These are phyloP conservation scores for Rubroshorea leprosula DNA, from an alignment of 345 rosid species.

Conservation along the genomic window DNA sequence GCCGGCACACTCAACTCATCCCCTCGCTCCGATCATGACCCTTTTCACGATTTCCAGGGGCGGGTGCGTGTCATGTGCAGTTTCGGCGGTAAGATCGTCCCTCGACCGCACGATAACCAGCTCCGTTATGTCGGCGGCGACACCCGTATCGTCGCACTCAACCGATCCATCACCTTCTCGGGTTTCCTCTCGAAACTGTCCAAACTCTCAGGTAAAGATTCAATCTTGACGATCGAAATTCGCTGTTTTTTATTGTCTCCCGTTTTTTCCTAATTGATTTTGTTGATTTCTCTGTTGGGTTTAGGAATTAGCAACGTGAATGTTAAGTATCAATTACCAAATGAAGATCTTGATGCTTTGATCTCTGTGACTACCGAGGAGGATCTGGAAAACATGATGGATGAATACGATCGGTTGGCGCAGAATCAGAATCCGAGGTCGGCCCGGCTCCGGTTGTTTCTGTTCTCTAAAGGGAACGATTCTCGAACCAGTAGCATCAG, in stretches of 20 bases:
- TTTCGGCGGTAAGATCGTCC: constrained; percentile 91
- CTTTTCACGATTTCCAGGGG: constrained; percentile 22
- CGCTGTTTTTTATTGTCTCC: background rate
- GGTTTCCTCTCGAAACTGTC: constrained; percentile 65
- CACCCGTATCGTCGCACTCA: constrained; percentile 79
- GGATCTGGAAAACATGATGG: constrained; percentile 97
- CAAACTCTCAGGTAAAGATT: constrained; percentile 56
- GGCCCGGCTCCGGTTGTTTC: constrained; percentile 79
- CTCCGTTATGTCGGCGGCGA: constrained; percentile 96
- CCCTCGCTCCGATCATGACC: constrained; percentile 66
- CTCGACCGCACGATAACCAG: constrained; percentile 91
- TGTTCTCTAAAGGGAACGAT: constrained; percentile 55
- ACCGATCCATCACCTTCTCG: constrained; percentile 57
- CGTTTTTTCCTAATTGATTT: constrained; percentile 1
- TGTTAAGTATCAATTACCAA: constrained; percentile 92
- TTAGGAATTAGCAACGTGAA: constrained; percentile 55
- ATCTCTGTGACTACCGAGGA: constrained; percentile 92
- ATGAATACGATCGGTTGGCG: constrained; percentile 80
- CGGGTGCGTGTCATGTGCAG: constrained; percentile 93
- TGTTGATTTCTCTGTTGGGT: background rate
- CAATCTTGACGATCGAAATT: background rate
- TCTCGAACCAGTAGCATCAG: constrained; percentile 72
- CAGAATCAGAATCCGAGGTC: constrained; percentile 63
- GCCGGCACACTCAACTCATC: constrained; percentile 65
- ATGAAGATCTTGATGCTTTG: constrained; percentile 92